Base-by-base conservation (phyloP, 2,329 filamentous ascomycete genomes). In the Leptographium flavum region DNA sequence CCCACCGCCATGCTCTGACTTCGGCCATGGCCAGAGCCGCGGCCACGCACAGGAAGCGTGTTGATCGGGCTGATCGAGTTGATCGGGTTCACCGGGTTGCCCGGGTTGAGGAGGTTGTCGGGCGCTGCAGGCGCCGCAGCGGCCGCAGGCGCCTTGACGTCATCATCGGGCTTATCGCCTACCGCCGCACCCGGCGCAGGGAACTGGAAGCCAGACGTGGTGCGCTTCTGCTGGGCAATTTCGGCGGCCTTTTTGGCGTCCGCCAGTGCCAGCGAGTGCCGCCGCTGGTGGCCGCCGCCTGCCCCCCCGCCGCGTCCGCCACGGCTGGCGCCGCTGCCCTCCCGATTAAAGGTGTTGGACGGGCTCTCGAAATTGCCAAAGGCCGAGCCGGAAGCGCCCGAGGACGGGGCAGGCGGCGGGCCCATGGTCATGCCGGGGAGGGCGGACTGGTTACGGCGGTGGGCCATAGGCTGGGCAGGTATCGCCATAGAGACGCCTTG, bases 171-270 rank as follows among this genome's bases (percentile, higher is more conserved):
- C 49, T 79, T 76, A 53, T 79, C 78, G 39, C 67, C 61, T 43
- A 75, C 64, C 42, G 73, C 68, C 43, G 73, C 68, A 32, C 75
- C 76, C 42, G 87, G 84, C 44, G 81, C 78, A 15, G 92, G 90
- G 61, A 98, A 98, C 60, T 94, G 88, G 65, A 96, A 98, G 47
- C 81, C 87, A 51, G 85, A 87, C 50, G 88, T 87, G 45, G 90
- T 94, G 63, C 88, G 76, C 68, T 95, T 95, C 70, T 94, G 90
- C 66, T 98, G 92, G 41, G 92, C 92, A 52, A 94, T 67, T 63
- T 98, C 92, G 47, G 92, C 92, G 40, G 92, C 92, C 69, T 95
- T 96, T 68, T 94, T 96, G 42, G 92, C 92, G 64, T 98, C 92
- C 32, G 88, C 86, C 52, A 98, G 70, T 51, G 88, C 92, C 52